phyloP scores from a whole-genome alignment of 805 yeast genomes.

The Lachancea kluyveri region DNA sequence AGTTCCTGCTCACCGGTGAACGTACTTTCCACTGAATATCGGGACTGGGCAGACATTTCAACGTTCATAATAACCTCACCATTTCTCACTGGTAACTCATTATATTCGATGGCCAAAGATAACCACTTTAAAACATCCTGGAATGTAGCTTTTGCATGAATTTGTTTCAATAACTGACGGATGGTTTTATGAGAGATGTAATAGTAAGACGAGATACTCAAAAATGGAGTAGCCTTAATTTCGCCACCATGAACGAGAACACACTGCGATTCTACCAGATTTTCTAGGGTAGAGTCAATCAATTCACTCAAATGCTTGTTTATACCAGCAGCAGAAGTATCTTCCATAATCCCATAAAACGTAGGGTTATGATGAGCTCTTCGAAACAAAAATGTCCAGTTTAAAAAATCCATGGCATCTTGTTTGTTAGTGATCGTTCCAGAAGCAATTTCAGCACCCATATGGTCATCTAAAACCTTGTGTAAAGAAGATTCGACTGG shows the following conservation, averaged over 20 bases:
- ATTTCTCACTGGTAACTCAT: conserved; percentile 84
- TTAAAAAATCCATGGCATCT: conserved; percentile 93
- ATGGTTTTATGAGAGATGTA: conserved; percentile 89
- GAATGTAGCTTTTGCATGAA: conserved; percentile 35
- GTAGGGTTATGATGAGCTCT: conserved; percentile 93
- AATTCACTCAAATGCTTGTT: conserved; percentile 53
- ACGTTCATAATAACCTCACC: conserved; percentile 84
- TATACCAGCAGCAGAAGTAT: conserved; percentile 48
- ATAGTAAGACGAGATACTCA: conserved; percentile 83
- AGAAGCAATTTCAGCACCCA: conserved; percentile 92
- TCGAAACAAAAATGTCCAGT: conserved; percentile 89
- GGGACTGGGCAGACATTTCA: conserved; percentile 71
- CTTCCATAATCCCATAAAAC: conserved; percentile 79
- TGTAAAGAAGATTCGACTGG: conserved; percentile 87
- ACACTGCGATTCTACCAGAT: conserved; percentile 69
- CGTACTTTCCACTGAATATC: conserved; percentile 58
- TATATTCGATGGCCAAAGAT: conserved; percentile 66
- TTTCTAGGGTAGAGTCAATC: conserved; percentile 62
- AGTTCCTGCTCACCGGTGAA: conserved; percentile 49
- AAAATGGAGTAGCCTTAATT: conserved; percentile 66
- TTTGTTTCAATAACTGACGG: conserved; percentile 54
- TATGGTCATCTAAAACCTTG: conserved; percentile 77
- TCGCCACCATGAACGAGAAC: conserved; percentile 43
- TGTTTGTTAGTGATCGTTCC: conserved; percentile 90
- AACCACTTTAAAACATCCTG: conserved; percentile 41